Evolutionary conservation across 1,284 basidiomycete species (phyloP).

Genomic region (Cerioporus squamosus): DNA sequence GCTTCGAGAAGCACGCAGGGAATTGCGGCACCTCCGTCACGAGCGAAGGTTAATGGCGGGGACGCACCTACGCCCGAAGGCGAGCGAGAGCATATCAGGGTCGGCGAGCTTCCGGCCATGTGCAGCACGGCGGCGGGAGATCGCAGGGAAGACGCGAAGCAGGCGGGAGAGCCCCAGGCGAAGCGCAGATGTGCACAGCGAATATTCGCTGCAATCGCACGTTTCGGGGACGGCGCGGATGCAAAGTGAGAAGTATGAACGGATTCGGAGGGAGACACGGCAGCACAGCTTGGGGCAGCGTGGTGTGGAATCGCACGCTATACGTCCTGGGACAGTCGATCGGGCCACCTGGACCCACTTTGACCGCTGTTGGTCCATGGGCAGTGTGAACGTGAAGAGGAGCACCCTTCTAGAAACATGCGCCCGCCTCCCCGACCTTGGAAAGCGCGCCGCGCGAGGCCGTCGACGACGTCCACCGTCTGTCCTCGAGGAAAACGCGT

Average conservation of each 20-base stretch:
- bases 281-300: slow-evolving; percentile 11
- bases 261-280: neutral
- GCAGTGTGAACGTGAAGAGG: neutral
- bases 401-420: neutral
- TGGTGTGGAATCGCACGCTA: neutral
- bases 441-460: neutral
- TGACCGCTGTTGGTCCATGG: slow-evolving; percentile 16
- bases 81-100: neutral
- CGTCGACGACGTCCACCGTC: neutral
- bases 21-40: neutral
- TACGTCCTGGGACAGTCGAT: neutral
- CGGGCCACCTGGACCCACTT: slow-evolving; percentile 15
- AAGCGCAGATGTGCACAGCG: neutral
- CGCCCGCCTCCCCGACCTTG: neutral
- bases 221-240: neutral
- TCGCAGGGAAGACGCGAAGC: slow-evolving; percentile 16
- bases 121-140: slow-evolving; percentile 13
- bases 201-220: neutral
- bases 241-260: neutral
- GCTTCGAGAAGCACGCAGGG: no score
- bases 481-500: neutral
- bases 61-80: neutral
- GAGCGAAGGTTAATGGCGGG: neutral
- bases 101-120: no score
- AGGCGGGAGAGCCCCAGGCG: neutral